Evolutionary conservation across 331 rosid genomes (phyloP), one percentile per base, ranked within the genome.

Genomic region (Malus hybrid): DNA sequence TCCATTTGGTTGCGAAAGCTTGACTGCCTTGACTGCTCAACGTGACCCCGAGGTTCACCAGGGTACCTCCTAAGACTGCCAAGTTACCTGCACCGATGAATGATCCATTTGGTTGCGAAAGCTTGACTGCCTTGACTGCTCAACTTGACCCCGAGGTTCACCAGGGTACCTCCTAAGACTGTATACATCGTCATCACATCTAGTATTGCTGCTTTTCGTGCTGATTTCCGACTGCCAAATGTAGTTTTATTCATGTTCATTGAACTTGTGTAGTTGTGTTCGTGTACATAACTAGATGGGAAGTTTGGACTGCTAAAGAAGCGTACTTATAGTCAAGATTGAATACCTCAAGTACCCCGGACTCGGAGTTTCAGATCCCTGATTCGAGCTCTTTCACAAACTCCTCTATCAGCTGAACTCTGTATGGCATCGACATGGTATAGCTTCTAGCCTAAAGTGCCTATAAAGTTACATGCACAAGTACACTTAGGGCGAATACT

Each of bases 321-420:
- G 42, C 10, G 42, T 36, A 7, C 42, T 36, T 36, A 16, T 28
- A 8, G 58, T 18, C 6, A 20, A 32, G 26, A 32, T 29, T 28
- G 48, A 46, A 75, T 77, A 92, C 99, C 99, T 90, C 96, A 10
- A 94, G 93, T 29, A 94, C 99, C 39, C 33, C 97, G 88, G 57
- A 94, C 99, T 75, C 99, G 93, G 36, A 92, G 97, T 84, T 94
- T 94, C 26, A 92, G 71, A 68, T 94, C 97, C 99, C 99, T 0
- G 87, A 83, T 66, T 94, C 99, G 3, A 94, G 92, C 78, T 94
- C 89, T 69, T 92, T 82, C 64, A 89, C 91, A 80, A 94, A 88
- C 78, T 92, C 97, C 84, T 94, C 97, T 66, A 94, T 94, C 62
- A 78, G 83, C 83, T 94, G 97, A 75, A 94, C 92, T 87, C 96